These are phyloP conservation scores for Penicillium sp. DNA, from an alignment of 2,329 filamentous ascomycete species.

Conservation along the genomic window DNA sequence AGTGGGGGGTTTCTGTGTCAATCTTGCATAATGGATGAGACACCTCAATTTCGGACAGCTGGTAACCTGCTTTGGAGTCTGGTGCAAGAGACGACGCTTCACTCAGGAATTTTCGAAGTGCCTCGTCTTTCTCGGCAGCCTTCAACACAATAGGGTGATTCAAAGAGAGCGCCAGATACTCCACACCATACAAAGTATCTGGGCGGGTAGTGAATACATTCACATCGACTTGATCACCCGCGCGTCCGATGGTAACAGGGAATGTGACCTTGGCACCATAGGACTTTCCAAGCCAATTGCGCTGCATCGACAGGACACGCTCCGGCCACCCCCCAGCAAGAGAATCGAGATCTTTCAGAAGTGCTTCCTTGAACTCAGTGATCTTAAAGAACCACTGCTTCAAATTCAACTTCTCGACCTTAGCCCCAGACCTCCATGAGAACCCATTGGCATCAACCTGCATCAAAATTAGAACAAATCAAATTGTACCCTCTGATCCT, in stretches of 20 bases:
- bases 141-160: slow-evolving; percentile 66
- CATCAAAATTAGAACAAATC: slow-evolving; percentile 2
- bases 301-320: slow-evolving; percentile 76
- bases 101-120: slow-evolving; percentile 67
- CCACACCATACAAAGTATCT: slow-evolving; percentile 82
- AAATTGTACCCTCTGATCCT: background rate
- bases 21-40: slow-evolving; percentile 63
- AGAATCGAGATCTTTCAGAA: slow-evolving; percentile 68
- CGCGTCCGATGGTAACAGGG: slow-evolving; percentile 49
- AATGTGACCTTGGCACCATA: slow-evolving; percentile 71
- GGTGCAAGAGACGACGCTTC: slow-evolving; percentile 52
- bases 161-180: slow-evolving; percentile 77
- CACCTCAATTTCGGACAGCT: slow-evolving; percentile 60
- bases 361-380: slow-evolving; percentile 69
- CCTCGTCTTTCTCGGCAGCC: slow-evolving; percentile 58
- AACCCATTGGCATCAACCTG: slow-evolving; percentile 75
- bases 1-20: slow-evolving; percentile 46
- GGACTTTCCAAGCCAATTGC: slow-evolving; percentile 83
- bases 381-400: slow-evolving; percentile 92
- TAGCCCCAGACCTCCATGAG: slow-evolving; percentile 84
- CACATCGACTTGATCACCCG: slow-evolving; percentile 45
- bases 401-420: slow-evolving; percentile 73
- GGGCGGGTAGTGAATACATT: slow-evolving; percentile 81
- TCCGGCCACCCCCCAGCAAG: slow-evolving; percentile 75
- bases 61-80: slow-evolving; percentile 64